Conservation (phyloP, 495 filamentous ascomycete species). For the Clavariopsis aquatica region DNA sequence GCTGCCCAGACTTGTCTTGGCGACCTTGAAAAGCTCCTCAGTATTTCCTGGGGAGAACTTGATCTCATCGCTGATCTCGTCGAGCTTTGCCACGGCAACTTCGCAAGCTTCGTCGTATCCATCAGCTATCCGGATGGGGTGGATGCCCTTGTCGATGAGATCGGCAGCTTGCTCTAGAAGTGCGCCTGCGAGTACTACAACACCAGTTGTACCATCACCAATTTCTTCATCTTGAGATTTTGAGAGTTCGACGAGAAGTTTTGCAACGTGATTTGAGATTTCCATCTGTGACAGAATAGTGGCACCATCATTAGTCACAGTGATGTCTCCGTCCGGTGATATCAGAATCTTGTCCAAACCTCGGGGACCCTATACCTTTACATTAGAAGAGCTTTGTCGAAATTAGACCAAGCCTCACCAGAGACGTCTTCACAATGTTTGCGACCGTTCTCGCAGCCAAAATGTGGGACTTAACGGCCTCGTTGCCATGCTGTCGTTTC, state of each 20-base stretch:
- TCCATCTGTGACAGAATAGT: slow-evolving; percentile 97
- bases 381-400: slow-evolving; percentile 35
- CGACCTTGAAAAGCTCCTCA: slow-evolving; percentile 85
- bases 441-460: slow-evolving; percentile 93
- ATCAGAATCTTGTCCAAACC: slow-evolving; percentile 99
- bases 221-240: slow-evolving; percentile 99
- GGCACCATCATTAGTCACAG: slow-evolving; percentile 97
- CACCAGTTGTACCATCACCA: slow-evolving; percentile 96
- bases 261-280: slow-evolving; percentile 97
- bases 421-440: slow-evolving; percentile 94
- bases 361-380: slow-evolving; percentile 68
- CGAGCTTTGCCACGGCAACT: slow-evolving; percentile 87
- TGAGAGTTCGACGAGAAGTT: slow-evolving; percentile 94
- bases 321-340: slow-evolving; percentile 98
- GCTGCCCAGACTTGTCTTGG: slow-evolving; percentile 93
- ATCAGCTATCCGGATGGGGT: slow-evolving; percentile 97
- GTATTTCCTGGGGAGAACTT: slow-evolving; percentile 76
- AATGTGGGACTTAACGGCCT: slow-evolving; percentile 97
- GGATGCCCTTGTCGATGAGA: slow-evolving; percentile 98
- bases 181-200: slow-evolving; percentile 93
- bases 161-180: slow-evolving; percentile 97
- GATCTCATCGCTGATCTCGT: slow-evolving; percentile 88
- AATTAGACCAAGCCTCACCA: slow-evolving; percentile 47
- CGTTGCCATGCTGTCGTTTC: slow-evolving; percentile 93
- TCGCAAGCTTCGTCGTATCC: slow-evolving; percentile 97